Evolutionary conservation across 2,329 filamentous ascomycete genomes (phyloP), one percentile per base, ranked within the genome.

Genomic region (Penicillium sp.): DNA sequence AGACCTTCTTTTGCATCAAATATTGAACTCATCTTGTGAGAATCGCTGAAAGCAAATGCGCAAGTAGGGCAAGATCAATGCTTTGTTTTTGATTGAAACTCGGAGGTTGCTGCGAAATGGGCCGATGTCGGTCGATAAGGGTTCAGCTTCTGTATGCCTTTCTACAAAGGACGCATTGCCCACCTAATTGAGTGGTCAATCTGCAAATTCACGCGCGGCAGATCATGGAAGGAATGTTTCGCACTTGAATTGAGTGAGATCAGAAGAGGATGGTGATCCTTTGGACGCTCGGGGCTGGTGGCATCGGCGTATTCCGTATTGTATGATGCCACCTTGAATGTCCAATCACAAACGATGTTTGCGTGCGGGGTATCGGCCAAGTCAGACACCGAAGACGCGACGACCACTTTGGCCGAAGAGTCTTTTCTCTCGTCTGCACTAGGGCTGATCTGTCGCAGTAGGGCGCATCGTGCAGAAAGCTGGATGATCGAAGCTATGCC

Each of bases 1-100:
- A 18, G 18, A 52, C 50, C 50, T 46, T 52, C 50, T 11, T 44
- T 39, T 34, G 45, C 47, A 25, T 50, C 42, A n/a, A 52, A 50
- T 11, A 50, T 32, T 36, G 45, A 47, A 24, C 47, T 45, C 50
- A 52, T 52, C 3, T 46, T 50, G 40, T 25, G 3, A 9, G 8
- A 18, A 13, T 5, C n/a, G 9, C 13, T n/a, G 3, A 6, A 5
- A 12, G 37, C 9, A 32, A n/a, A 11, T 4, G 9, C 9, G 35
- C 28, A 37, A 34, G 42, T 6, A 18, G 11, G 7, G 4, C 8
- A 24, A 45, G 7, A 36, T 39, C 8, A 26, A 11, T 11, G 29
- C 5, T 9, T 9, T 26, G 13, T 2, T 8, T 25, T 27, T 13
- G 18, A 36, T 32, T 45, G 12, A 32, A 29, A 9, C 26, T 32